Conservation (phyloP, 306 rosid species). For the Comarum palustre region DNA sequence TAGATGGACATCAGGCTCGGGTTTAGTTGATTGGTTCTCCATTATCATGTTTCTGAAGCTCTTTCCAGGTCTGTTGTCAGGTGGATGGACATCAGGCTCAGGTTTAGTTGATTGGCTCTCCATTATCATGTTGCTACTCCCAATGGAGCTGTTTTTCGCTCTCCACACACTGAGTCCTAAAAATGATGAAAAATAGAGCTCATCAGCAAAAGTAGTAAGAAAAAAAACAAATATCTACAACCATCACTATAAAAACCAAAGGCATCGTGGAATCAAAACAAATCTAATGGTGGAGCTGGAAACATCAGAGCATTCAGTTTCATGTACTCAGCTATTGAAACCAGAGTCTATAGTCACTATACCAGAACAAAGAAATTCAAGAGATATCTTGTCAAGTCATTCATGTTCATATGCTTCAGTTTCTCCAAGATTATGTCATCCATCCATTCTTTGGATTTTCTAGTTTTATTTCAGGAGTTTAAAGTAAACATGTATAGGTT, state of each 20-base stretch:
- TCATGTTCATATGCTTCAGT: background rate
- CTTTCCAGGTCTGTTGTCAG: slow-evolving; percentile 51
- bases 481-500: background rate
- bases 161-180: slow-evolving; percentile 78
- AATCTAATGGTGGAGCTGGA: background rate
- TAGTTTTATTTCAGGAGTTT: background rate
- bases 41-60: slow-evolving; percentile 57
- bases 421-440: background rate
- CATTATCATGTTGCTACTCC: slow-evolving; percentile 47
- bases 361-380: background rate
- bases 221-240: background rate
- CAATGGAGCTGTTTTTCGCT: slow-evolving; percentile 59
- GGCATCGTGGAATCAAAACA: background rate
- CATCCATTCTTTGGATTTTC: background rate
- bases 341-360: background rate
- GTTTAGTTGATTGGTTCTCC: slow-evolving; percentile 55
- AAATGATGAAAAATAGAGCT: slow-evolving; percentile 24
- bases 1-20: slow-evolving; percentile 49
- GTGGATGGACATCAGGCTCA: slow-evolving; percentile 47
- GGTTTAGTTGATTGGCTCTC: slow-evolving; percentile 58
- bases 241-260: background rate
- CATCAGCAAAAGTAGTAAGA: slow-evolving; percentile 21
- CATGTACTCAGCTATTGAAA: background rate
- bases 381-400: background rate
- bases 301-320: background rate